Evolutionary conservation across 2,329 filamentous ascomycete species (phyloP), one percentile per base, ranked within the genome.

Genomic region (Hymenoscyphus salicellus): DNA sequence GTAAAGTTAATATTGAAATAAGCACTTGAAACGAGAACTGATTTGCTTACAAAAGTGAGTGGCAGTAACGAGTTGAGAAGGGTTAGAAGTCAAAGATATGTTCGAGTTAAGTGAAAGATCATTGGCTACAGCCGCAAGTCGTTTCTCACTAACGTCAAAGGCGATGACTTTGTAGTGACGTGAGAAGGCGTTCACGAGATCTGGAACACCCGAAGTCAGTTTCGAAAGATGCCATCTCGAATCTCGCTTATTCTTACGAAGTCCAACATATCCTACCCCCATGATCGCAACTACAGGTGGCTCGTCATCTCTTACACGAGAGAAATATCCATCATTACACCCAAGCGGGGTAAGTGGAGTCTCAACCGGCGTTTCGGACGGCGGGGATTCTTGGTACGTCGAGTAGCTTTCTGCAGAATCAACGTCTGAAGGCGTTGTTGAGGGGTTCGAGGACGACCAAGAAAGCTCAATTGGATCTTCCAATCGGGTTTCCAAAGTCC

Each of bases 181-280:
- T 8, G 46, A 52, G 46, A 52, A 52, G 20, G 46, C 46, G 20
- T 52, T 52, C 5, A 26, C 46, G n/a, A 52, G 46, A 26, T 52
- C 46, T 52, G 11, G n/a, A 52, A 52, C 7, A 11, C 8, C 5
- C 23, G 11, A 49, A 52, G n/a, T 52, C 46, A 52, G 46, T 52
- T 49, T 26, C n/a, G 10, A 23, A 4, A 26, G 10, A 52, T 52
- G 5, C 10, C 23, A 26, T 52, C 11, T 23, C 8, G 46, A 14
- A 14, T 52, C 46, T 26, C 46, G 20, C 20, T 49, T 52, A 23
- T 52, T 14, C 46, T 23, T 23, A 52, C 46, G 46, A 52, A 52
- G 20, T 52, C 46, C 46, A 4, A 84, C 82, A 69, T 84, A 84
- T 49, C 82, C 83, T 17, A 84, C 80, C 3, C 82, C 82, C 30